Evolutionary conservation across 2,329 filamentous ascomycete species (phyloP).

Genomic region (Botryotinia calthae): DNA sequence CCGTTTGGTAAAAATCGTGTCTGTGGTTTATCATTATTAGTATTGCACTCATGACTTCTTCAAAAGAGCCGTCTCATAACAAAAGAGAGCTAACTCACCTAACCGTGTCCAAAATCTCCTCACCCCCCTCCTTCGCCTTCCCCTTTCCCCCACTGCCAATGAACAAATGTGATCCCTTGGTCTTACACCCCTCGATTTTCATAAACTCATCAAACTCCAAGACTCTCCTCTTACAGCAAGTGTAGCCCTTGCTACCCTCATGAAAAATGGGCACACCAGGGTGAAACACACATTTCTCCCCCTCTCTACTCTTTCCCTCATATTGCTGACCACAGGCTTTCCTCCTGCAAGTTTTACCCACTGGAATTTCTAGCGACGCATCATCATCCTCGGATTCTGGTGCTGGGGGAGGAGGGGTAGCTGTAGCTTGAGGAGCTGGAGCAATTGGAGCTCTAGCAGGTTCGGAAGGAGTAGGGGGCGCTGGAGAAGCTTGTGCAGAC

Average conservation of each 20-base stretch:
- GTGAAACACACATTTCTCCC: conserved; percentile 82
- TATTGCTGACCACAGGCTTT: conserved; percentile 70
- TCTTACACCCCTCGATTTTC: conserved; percentile 88
- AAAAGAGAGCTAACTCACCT: conserved; percentile 51
- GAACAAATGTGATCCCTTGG: conserved; percentile 79
- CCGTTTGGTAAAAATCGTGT: conserved; percentile 93
- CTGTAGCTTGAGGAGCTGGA: conserved; percentile 44
- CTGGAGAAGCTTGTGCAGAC: conserved; percentile 37
- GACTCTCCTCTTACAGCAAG: conserved; percentile 91
- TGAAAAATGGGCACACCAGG: conserved; percentile 92
- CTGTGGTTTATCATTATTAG: conserved; percentile 42
- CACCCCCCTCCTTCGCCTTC: conserved; percentile 56
- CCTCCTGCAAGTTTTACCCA: conserved; percentile 74
- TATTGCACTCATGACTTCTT: background rate
- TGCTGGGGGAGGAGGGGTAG: conserved; percentile 55
- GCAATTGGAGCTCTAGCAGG: conserved; percentile 40
- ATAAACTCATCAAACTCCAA: conserved; percentile 98
- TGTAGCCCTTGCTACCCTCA: conserved; percentile 97
- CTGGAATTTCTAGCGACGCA: conserved; percentile 66
- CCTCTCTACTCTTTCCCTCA: conserved; percentile 57
- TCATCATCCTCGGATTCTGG: conserved; percentile 89
- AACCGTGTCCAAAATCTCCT: conserved; percentile 77
- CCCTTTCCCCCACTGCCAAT: conserved; percentile 74
- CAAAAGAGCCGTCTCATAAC: background rate
- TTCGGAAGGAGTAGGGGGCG: conserved; percentile 35